Evolutionary conservation across 2,329 filamentous ascomycete genomes (phyloP).

Genomic region (Mycosphaerella sp.): DNA sequence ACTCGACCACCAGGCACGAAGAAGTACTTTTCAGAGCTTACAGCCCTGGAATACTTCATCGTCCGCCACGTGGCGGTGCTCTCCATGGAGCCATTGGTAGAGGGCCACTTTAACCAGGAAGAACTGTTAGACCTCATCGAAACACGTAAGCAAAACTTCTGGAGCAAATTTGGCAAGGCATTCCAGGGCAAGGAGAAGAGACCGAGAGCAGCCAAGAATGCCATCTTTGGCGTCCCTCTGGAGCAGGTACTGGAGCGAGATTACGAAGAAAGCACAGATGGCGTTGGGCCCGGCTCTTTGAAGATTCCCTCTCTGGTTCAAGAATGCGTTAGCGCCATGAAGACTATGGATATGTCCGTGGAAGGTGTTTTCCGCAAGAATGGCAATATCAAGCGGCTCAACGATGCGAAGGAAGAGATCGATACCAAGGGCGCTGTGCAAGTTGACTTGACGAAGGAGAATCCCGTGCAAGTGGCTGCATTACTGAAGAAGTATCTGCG

Average conservation of each 20-base stretch:
- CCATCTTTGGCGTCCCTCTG: conserved; percentile 82
- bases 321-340: conserved; percentile 88
- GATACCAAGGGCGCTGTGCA: conserved; percentile 79
- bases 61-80: conserved; percentile 91
- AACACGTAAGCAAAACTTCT: conserved; percentile 87
- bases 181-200: conserved; percentile 61
- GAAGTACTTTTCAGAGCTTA: conserved; percentile 93
- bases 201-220: conserved; percentile 80
- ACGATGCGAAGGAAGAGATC: conserved; percentile 77
- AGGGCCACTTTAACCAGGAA: conserved; percentile 86
- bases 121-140: conserved; percentile 91
- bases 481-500: conserved; percentile 91
- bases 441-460: conserved; percentile 80
- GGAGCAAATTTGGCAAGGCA: conserved; percentile 96
- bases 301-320: conserved; percentile 93
- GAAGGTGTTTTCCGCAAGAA: conserved; percentile 99
- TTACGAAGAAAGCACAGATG: conserved; percentile 95
- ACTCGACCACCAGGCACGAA: conserved; percentile 45
- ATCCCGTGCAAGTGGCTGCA: conserved; percentile 87
- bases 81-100: conserved; percentile 87
- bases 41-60: conserved; percentile 94
- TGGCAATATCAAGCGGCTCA: conserved; percentile 91
- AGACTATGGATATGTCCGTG: conserved; percentile 97
- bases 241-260: conserved; percentile 88
- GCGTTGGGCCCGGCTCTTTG: conserved; percentile 83